Evolutionary conservation across 495 filamentous ascomycete species (phyloP).

Genomic region (Rhizodiscina lignyota): DNA sequence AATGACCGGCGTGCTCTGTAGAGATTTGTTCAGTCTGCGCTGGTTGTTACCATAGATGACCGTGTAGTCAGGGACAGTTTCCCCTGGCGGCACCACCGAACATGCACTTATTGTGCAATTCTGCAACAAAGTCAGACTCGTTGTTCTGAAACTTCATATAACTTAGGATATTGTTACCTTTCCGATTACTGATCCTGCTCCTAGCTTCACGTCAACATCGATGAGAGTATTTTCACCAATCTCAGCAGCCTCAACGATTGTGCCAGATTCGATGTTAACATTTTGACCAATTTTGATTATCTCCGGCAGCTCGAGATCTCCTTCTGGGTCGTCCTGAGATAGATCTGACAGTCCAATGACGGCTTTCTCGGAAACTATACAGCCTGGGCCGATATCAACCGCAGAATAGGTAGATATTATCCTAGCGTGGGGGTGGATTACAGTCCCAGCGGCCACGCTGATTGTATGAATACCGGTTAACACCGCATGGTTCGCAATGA

Average conservation of each 20-base stretch:
- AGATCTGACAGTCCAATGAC: slow-evolving; percentile 17
- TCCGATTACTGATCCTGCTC: slow-evolving; percentile 45
- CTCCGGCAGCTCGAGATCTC: slow-evolving; percentile 11
- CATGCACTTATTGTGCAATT: slow-evolving; percentile 37
- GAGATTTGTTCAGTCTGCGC: slow-evolving; percentile 26
- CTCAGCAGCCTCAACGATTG: slow-evolving; percentile 41
- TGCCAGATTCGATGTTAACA: slow-evolving; percentile 43
- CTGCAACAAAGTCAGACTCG: slow-evolving; percentile 5
- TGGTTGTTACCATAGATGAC: slow-evolving; percentile 42
- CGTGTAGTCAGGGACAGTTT: slow-evolving; percentile 44
- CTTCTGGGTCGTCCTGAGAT: slow-evolving; percentile 20
- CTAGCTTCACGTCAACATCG: slow-evolving; percentile 42
- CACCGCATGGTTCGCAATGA: slow-evolving; percentile 59
- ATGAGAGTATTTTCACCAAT: slow-evolving; percentile 47
- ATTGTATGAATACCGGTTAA: slow-evolving; percentile 59
- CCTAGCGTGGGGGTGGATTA: slow-evolving; percentile 68
- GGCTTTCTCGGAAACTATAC: slow-evolving; percentile 55
- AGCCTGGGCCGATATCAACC: slow-evolving; percentile 53
- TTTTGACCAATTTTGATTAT: slow-evolving; percentile 35
- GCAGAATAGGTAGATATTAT: slow-evolving; percentile 53
- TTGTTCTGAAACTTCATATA: slow-evolving; percentile 1
- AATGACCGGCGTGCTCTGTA: slow-evolving; percentile 13
- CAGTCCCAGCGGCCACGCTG: slow-evolving; percentile 47
- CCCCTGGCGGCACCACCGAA: slow-evolving; percentile 34
- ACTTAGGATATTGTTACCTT: slow-evolving; percentile 29